Evolutionary conservation across 352 stramenopile genomes (phyloP), one percentile per base, ranked within the genome.

Genomic region (Globisporangium lucens): DNA sequence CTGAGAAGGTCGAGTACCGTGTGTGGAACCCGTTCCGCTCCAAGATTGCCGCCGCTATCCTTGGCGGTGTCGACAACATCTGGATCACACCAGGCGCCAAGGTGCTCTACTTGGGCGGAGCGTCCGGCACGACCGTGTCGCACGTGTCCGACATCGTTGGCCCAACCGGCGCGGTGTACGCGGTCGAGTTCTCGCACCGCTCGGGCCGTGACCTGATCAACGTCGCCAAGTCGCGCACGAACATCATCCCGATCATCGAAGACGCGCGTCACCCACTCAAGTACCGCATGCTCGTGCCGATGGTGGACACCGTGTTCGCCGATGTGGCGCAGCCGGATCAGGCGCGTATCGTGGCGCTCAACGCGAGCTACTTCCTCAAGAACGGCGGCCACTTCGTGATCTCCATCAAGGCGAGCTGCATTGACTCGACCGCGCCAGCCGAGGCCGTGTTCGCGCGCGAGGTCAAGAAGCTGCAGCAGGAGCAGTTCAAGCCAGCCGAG

Each of bases 11-110:
- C 38, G 98, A 99, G 83, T 99, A 99, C 85, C 94, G 98, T 68
- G 97, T 99, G 68, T 99, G 98, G 98, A 99, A 99, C 88, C 98
- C 98, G 68, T 99, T 99, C 91, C 92, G 98, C 70, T 99, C 97
- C 61, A 99, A 99, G 92, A 89, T 99, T 41, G 97, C 97, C 41
- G 98, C 98, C 30, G 97, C 97, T 38, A 98, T 99, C 73, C 85
- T 99, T 10, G 98, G 97, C 69, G 98, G 98, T 85, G 92, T 99
- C 29, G 93, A 98, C 82, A 98, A 99, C 81, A 99, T 99, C 69
- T 99, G 87, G 91, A 99, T 99, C 75, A 85, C 85, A 56, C 98
- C 98, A 49, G 97, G 97, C 52, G 89, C 89, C 71, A 99, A 99
- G 79, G 97, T 99, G 62, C 87, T 99, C 29, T 99, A 99, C 89